Percentiles rank a stretch among this genome's conserved stretches.
Conservation (phyloP, 2,329 filamentous ascomycete genomes). For the Phaeosphaeriaceae sp. region DNA sequence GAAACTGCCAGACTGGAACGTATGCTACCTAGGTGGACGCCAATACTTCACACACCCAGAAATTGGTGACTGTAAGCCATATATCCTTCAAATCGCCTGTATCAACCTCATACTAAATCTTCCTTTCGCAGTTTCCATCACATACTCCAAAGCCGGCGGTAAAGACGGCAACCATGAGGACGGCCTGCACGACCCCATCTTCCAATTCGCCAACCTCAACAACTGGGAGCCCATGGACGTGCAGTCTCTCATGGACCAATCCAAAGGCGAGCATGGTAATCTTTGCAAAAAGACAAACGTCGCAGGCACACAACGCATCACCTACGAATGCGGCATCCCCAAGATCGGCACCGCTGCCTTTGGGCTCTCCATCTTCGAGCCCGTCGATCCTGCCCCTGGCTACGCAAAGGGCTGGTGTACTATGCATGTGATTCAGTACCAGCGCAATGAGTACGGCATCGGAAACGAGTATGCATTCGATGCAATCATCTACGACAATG, state of each 20-base stretch:
- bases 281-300: constrained; percentile 3
- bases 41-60: constrained; percentile 10
- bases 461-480: constrained; percentile 6
- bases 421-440: constrained; percentile 9
- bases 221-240: constrained; percentile 5
- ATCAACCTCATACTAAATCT: neutral
- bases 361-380: constrained; percentile 5
- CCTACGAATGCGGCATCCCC: constrained; percentile 7
- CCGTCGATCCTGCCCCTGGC: constrained; percentile 4
- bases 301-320: neutral
- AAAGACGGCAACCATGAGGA: constrained; percentile 8
- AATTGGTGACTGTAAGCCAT: constrained; percentile 3
- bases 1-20: constrained; percentile 3
- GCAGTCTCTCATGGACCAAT: constrained; percentile 1
- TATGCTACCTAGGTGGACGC: constrained; percentile 4
- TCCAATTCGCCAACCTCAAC: constrained; percentile 6
- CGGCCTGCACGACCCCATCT: constrained; percentile 6
- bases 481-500: constrained; percentile 4
- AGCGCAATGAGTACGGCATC: constrained; percentile 7
- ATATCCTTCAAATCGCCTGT: neutral
- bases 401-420: constrained; percentile 6
- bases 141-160: constrained; percentile 6
- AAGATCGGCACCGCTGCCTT: constrained; percentile 6
- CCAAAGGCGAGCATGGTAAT: constrained; percentile 5
- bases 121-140: neutral